Evolutionary conservation across 345 rosid genomes (phyloP).

Genomic region (Salix dunnii): DNA sequence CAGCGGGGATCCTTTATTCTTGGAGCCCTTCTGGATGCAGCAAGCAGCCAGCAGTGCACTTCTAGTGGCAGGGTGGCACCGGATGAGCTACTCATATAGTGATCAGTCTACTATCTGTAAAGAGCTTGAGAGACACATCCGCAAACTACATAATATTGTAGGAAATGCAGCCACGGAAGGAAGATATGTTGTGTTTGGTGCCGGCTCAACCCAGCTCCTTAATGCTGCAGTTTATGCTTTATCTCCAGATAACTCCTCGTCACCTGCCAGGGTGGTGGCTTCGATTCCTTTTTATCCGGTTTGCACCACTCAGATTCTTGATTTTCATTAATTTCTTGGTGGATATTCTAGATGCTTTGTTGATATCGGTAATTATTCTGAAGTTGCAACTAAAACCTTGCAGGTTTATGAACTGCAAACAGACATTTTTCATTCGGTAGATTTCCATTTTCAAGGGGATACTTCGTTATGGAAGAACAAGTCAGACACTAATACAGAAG

Average conservation of each 20-base stretch:
- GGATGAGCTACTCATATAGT: slow-evolving; percentile 42
- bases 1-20: slow-evolving; percentile 58
- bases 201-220: slow-evolving; percentile 64
- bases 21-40: slow-evolving; percentile 56
- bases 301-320: slow-evolving; percentile 2
- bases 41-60: slow-evolving; percentile 45
- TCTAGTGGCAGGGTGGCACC: slow-evolving; percentile 54
- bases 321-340: background rate
- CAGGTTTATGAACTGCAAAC: slow-evolving; percentile 47
- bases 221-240: slow-evolving; percentile 62
- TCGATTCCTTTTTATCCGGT: slow-evolving; percentile 58
- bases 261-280: slow-evolving; percentile 45
- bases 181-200: slow-evolving; percentile 51
- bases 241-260: slow-evolving; percentile 37
- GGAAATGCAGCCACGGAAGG: slow-evolving; percentile 56
- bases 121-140: slow-evolving; percentile 46
- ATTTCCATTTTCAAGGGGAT: slow-evolving; percentile 52
- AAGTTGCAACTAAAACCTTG: background rate
- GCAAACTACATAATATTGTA: slow-evolving; percentile 40
- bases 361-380: background rate
- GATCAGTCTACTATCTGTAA: slow-evolving; percentile 20
- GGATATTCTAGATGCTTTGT: background rate
- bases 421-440: slow-evolving; percentile 35
- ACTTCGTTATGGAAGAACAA: slow-evolving; percentile 31
- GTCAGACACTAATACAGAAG: slow-evolving; percentile 18